Percentiles rank a stretch among this genome's conserved stretches.
These are phyloP conservation scores for Leccinum subrobustum DNA, from an alignment of 1,284 basidiomycete species.

Conservation along the genomic window DNA sequence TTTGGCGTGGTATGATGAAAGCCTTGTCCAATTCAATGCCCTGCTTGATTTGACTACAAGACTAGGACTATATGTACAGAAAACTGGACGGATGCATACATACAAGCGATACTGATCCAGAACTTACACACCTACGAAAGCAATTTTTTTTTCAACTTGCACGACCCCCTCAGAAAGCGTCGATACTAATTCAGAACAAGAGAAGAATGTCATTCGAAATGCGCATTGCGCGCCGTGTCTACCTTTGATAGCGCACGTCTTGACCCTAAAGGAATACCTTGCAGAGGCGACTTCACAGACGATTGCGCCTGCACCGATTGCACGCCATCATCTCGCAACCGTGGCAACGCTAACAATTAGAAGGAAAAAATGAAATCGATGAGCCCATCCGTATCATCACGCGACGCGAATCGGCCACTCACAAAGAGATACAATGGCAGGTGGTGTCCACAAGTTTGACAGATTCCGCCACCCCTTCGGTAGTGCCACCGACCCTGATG, in stretches of 20 bases:
- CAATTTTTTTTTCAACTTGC: not conserved
- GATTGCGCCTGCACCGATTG: conserved; percentile 35
- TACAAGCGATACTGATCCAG: not conserved
- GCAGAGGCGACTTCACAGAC: conserved; percentile 22
- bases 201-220: not conserved
- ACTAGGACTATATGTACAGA: not conserved
- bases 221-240: not conserved
- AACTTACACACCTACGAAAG: not conserved
- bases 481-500: conserved; percentile 35
- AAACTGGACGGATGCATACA: not conserved
- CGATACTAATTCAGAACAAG: not conserved
- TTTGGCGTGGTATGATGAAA: not conserved
- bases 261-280: not conserved
- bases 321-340: conserved; percentile 34
- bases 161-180: not conserved
- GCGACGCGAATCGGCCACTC: conserved; percentile 16
- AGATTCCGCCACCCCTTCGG: conserved; percentile 30
- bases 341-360: conserved; percentile 32
- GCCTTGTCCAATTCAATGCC: not conserved
- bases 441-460: conserved; percentile 34
- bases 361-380: not conserved
- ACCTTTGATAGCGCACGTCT: not conserved
- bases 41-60: not conserved
- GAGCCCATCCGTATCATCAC: not conserved
- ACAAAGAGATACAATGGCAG: conserved; percentile 37